phyloP scores from a whole-genome alignment of 371 early-diverging fungal species.

The Mortierella sp. region DNA sequence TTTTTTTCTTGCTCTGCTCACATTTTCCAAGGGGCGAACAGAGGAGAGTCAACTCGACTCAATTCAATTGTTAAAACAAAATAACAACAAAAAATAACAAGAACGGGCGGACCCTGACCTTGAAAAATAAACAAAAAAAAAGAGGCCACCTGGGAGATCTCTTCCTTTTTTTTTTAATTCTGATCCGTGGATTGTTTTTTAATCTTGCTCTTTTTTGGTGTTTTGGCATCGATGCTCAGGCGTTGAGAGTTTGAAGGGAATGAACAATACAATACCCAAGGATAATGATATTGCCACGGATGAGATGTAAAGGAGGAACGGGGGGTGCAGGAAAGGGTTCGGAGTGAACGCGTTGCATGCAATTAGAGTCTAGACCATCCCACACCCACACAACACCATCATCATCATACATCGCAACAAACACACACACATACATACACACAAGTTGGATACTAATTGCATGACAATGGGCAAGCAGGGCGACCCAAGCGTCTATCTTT shows the following conservation, averaged over 20 bases:
- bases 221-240: background rate
- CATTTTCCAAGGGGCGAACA: background rate
- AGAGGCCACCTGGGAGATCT: background rate
- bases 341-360: too few relatives aligned
- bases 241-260: background rate
- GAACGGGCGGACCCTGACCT: background rate
- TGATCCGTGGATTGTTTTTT: background rate
- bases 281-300: too few relatives aligned
- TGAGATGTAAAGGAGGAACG: too few relatives aligned
- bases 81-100: background rate
- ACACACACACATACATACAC: too few relatives aligned
- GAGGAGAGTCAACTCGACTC: background rate
- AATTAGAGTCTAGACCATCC: too few relatives aligned
- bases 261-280: too few relatives aligned
- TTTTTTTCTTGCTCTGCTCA: background rate
- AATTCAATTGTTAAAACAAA: too few relatives aligned
- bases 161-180: background rate
- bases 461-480: background rate
- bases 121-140: background rate
- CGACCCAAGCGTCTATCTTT: slow-evolving; percentile 4
- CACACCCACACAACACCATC: too few relatives aligned
- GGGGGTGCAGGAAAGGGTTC: too few relatives aligned
- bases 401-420: too few relatives aligned
- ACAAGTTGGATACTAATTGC: background rate
- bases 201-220: background rate